Evolutionary conservation across 352 stramenopile species (phyloP).

Genomic region (Thraustochytrium striatum): DNA sequence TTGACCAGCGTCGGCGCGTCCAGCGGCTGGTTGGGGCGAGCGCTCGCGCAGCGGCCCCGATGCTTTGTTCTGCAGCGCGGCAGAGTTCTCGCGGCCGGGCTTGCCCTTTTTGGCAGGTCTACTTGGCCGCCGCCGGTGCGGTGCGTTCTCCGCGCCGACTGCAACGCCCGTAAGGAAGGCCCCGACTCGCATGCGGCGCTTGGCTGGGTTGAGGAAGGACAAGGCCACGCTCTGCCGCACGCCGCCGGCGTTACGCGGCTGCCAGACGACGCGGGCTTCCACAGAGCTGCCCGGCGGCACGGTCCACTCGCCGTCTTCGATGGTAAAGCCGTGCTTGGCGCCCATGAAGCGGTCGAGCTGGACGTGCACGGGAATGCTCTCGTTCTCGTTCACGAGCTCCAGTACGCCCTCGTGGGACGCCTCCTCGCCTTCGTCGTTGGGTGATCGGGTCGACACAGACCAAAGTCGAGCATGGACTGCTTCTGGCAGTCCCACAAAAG

Average conservation of each 20-base stretch:
- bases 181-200: conserved; percentile 12
- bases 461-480: conserved; percentile 26
- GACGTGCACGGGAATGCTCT: neutral
- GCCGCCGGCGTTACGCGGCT: neutral
- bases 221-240: conserved; percentile 32
- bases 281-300: neutral
- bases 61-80: neutral
- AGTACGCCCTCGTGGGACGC: conserved; percentile 3
- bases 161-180: conserved; percentile 17
- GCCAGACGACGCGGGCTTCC: neutral
- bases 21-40: neutral
- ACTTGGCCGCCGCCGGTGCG: neutral
- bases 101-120: neutral
- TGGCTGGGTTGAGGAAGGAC: conserved; percentile 5
- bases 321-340: conserved; percentile 20
- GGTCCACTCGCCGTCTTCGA: neutral
- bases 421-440: neutral
- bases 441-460: neutral
- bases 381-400: neutral
- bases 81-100: neutral
- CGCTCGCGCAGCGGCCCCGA: neutral
- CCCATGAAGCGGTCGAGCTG: conserved; percentile 8
- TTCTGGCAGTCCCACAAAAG: neutral
- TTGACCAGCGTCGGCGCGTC: neutral
- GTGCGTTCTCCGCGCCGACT: neutral